Evolutionary conservation across 2,329 filamentous ascomycete species (phyloP), one percentile per base, ranked within the genome.

Genomic region (Cordyceps militaris): DNA sequence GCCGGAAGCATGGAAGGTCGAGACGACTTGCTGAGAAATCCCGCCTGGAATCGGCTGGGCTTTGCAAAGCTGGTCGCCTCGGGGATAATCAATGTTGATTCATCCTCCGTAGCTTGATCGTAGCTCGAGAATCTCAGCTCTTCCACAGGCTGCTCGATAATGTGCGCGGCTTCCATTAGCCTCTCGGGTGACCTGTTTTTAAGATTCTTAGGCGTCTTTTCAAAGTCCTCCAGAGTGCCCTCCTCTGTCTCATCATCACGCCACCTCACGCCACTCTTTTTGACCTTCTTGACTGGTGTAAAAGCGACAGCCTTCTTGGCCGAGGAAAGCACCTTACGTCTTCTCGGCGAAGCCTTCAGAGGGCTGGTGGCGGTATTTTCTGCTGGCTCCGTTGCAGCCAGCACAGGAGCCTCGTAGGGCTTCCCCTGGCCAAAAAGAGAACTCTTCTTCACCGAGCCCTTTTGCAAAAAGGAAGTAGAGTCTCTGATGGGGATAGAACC

Each of bases 191-290:
- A 81, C 2, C 77, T 77, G 16, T 82, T 61, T 23, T 63, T 76
- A 9, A 80, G 71, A 67, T 86, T 88, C 70, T 91, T 82, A 1
- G 94, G 93, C 3, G 93, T 97, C 73, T 91, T 90, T 67, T 93
- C 89, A 68, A 93, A 97, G 69, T 97, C 94, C 11, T 89, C 91
- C 57, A 97, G 76, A 1, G 87, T 86, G 24, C 91, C 92, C 53
- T 93, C 85, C 67, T 95, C 88, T 2, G 87, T 76, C 66, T 83
- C 90, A 65, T 97, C 94, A 66, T 97, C 94, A 59, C 90, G 86
- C 94, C 94, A 99, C 62, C 93, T 84, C 6, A 99, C 93, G 47
- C 81, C 86, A 60, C 91, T 91, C 57, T 75, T 70, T 1, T 85
- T 82, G 10, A 82, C 79, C 71, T 86, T 87, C 73, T 89, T 96